A percentile compares a stretch with the other conserved stretches of the same genome.
phyloP scores from a whole-genome alignment of 768 basidiomycete species.

The Fomitopsis pulvina region DNA sequence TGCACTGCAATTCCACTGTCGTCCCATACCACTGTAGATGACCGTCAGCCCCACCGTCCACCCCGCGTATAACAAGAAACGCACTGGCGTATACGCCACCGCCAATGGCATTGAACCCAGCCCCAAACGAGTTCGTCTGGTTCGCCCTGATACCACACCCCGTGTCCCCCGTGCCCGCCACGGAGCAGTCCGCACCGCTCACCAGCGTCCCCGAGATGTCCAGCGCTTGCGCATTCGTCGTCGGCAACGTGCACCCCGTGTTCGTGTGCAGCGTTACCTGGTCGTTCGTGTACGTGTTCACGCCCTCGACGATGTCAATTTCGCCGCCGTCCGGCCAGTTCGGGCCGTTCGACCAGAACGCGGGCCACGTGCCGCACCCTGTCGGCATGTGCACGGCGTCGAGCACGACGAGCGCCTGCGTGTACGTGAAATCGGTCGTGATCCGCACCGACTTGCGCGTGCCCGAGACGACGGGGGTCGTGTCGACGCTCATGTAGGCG shows the following conservation, averaged over 20 bases:
- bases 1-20: slow-evolving; percentile 67
- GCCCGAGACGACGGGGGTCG: slow-evolving; percentile 60
- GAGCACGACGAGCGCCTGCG: slow-evolving; percentile 67
- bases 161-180: slow-evolving; percentile 59
- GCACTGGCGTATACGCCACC: slow-evolving; percentile 89
- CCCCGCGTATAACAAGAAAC: slow-evolving; percentile 24
- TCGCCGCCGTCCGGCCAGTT: slow-evolving; percentile 67
- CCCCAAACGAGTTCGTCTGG: slow-evolving; percentile 64
- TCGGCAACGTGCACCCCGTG: slow-evolving; percentile 59
- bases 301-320: slow-evolving; percentile 83
- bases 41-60: not conserved
- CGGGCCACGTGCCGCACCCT: slow-evolving; percentile 85
- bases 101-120: slow-evolving; percentile 75
- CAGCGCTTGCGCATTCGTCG: slow-evolving; percentile 38
- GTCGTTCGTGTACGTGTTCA: slow-evolving; percentile 73
- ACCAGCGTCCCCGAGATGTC: slow-evolving; percentile 60
- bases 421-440: slow-evolving; percentile 52
- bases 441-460: slow-evolving; percentile 78
- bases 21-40: slow-evolving; percentile 64
- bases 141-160: slow-evolving; percentile 76
- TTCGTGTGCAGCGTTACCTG: slow-evolving; percentile 80
- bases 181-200: slow-evolving; percentile 67
- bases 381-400: slow-evolving; percentile 87
- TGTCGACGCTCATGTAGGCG: slow-evolving; percentile 86
- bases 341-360: slow-evolving; percentile 40